phyloP scores from a whole-genome alignment of 2,329 filamentous ascomycete species.

The Alternaria solani region DNA sequence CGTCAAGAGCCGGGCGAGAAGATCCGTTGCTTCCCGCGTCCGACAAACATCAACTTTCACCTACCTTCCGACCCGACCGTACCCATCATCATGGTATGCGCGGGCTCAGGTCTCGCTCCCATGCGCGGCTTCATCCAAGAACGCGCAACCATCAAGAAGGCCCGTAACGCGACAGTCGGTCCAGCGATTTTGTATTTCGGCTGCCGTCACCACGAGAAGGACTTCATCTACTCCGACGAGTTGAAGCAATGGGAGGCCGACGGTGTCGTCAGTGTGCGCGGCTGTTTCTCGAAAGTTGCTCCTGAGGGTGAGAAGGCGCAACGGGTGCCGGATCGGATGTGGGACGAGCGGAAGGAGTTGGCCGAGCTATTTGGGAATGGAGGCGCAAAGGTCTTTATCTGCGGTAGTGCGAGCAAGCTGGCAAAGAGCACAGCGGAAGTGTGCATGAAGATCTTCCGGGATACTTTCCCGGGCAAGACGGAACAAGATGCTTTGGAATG shows the following conservation, averaged over 20 bases:
- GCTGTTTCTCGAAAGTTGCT: conserved; percentile 66
- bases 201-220: conserved; percentile 62
- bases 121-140: conserved; percentile 47
- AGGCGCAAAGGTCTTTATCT: conserved; percentile 67
- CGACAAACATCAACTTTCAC: conserved; percentile 16
- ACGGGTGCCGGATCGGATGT: conserved; percentile 61
- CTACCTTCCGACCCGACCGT: conserved; percentile 42
- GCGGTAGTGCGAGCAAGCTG: conserved; percentile 62
- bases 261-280: conserved; percentile 12
- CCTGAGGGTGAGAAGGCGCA: conserved; percentile 65
- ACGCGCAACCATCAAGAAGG: conserved; percentile 33
- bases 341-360: conserved; percentile 55
- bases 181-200: conserved; percentile 69
- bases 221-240: conserved; percentile 67
- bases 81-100: conserved; percentile 58
- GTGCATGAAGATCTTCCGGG: conserved; percentile 28
- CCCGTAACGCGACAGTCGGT: conserved; percentile 54
- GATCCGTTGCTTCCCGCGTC: conserved; percentile 14
- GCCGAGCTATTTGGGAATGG: conserved; percentile 51
- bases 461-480: conserved; percentile 9
- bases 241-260: conserved; percentile 49
- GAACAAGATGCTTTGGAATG: conserved; percentile 8
- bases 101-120: conserved; percentile 42
- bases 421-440: conserved; percentile 48
- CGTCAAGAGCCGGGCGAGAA: conserved; percentile 11